A percentile compares a stretch with the other conserved stretches of the same genome.
Evolutionary conservation across 2,329 filamentous ascomycete genomes (phyloP).

Genomic region (Exserohilum turcica): DNA sequence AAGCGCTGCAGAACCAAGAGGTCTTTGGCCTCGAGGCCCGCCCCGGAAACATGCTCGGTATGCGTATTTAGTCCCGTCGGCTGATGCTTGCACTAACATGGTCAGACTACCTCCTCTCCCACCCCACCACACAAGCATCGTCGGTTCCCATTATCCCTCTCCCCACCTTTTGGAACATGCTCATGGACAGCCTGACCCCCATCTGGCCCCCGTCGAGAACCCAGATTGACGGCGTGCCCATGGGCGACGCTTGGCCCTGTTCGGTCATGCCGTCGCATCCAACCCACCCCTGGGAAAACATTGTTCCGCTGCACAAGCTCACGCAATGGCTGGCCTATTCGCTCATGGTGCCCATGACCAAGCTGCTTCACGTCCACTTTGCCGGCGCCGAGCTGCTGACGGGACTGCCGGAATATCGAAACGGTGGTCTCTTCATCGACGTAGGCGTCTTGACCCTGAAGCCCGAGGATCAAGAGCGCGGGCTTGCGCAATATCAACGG

Average conservation of each 20-base stretch:
- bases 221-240: constrained; percentile 79
- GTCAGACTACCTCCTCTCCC: constrained; percentile 86
- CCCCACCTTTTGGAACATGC: constrained; percentile 85
- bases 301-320: constrained; percentile 86
- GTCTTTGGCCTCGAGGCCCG: constrained; percentile 84
- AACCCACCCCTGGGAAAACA: constrained; percentile 74
- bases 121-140: constrained; percentile 85
- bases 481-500: constrained; percentile 70
- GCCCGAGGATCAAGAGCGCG: constrained; percentile 69
- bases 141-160: constrained; percentile 86
- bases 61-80: constrained; percentile 17
- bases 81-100: constrained; percentile 13
- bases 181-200: constrained; percentile 82
- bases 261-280: constrained; percentile 78
- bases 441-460: constrained; percentile 81
- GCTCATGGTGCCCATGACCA: constrained; percentile 88
- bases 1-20: constrained; percentile 78
- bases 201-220: constrained; percentile 92
- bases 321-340: constrained; percentile 96
- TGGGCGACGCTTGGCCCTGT: constrained; percentile 96
- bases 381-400: constrained; percentile 83
- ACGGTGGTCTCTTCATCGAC: constrained; percentile 86
- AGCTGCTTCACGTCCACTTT: constrained; percentile 78
- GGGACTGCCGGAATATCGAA: constrained; percentile 88
- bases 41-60: constrained; percentile 93